Percentiles rank a stretch among this genome's conserved stretches.
These are phyloP conservation scores for Aspergillus nanangensis DNA, from an alignment of 495 filamentous ascomycete species.

Conservation along the genomic window DNA sequence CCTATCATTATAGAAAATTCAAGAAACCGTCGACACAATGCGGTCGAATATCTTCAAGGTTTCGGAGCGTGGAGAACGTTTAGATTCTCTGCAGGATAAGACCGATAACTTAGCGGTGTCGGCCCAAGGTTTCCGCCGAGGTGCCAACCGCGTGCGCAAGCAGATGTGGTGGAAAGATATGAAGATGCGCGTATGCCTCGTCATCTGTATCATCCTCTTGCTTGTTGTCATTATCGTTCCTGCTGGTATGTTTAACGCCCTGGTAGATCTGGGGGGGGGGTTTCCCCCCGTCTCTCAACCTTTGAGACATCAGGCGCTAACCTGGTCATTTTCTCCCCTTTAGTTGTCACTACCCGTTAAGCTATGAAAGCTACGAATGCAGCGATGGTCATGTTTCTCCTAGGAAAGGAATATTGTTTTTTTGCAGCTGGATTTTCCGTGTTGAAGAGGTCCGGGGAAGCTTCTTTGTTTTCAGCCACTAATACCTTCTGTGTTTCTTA, in stretches of 20 bases:
- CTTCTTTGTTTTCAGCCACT: slow-evolving; percentile 35
- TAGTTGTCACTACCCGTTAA: slow-evolving; percentile 34
- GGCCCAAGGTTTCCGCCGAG: slow-evolving; percentile 89
- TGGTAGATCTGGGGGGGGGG: neutral
- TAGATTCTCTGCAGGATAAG: slow-evolving; percentile 91
- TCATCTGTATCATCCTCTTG: slow-evolving; percentile 80
- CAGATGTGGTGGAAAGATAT: slow-evolving; percentile 97
- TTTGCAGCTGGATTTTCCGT: slow-evolving; percentile 27
- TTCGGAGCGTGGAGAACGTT: slow-evolving; percentile 81
- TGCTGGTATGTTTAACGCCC: slow-evolving; percentile 62
- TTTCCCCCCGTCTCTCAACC: neutral
- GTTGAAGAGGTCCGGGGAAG: slow-evolving; percentile 25
- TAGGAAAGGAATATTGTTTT: slow-evolving; percentile 25
- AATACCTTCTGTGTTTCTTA: slow-evolving; percentile 40
- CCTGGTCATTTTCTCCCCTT: neutral
- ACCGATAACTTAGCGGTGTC: slow-evolving; percentile 88
- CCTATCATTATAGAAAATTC: slow-evolving; percentile 98
- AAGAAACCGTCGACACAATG: slow-evolving; percentile 90
- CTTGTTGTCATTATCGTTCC: slow-evolving; percentile 91
- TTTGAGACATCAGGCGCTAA: slow-evolving; percentile 13
- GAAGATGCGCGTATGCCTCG: slow-evolving; percentile 98
- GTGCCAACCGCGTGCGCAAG: slow-evolving; percentile 93
- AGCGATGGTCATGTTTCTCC: slow-evolving; percentile 25
- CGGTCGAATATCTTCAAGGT: slow-evolving; percentile 92
- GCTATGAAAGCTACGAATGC: slow-evolving; percentile 8